phyloP scores from a whole-genome alignment of 2,329 filamentous ascomycete genomes.

The Cadophora malorum region DNA sequence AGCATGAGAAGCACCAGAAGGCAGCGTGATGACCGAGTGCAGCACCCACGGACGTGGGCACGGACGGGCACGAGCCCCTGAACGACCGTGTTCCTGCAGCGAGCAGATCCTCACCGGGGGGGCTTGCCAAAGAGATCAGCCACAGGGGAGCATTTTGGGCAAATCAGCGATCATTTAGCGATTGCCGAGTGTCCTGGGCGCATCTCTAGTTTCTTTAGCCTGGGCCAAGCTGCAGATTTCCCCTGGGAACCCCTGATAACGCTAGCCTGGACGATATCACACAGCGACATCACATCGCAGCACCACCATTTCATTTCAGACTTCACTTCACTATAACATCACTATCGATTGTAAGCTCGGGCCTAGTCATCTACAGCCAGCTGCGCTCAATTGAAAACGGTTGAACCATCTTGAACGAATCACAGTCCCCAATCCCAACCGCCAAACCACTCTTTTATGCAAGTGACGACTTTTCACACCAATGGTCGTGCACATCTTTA shows the following conservation, averaged over 20 bases:
- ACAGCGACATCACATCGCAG: background rate
- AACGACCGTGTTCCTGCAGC: background rate
- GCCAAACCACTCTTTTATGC: background rate
- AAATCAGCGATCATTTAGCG: background rate
- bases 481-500: background rate
- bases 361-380: conserved; percentile 1
- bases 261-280: background rate
- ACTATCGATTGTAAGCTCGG: conserved; percentile 15
- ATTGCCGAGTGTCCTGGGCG: background rate
- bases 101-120: background rate
- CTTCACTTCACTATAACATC: background rate
- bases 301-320: background rate
- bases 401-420: background rate
- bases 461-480: background rate
- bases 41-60: conserved; percentile 17
- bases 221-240: background rate
- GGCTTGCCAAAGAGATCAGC: background rate
- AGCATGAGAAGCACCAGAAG: too few relatives aligned
- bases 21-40: background rate
- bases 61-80: conserved; percentile 8
- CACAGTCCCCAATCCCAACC: background rate
- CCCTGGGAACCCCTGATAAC: background rate
- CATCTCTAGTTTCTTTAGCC: background rate
- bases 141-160: background rate
- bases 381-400: background rate